Evolutionary conservation across 805 yeast genomes (phyloP).

Genomic region (Wickerhamiella shivajii): DNA sequence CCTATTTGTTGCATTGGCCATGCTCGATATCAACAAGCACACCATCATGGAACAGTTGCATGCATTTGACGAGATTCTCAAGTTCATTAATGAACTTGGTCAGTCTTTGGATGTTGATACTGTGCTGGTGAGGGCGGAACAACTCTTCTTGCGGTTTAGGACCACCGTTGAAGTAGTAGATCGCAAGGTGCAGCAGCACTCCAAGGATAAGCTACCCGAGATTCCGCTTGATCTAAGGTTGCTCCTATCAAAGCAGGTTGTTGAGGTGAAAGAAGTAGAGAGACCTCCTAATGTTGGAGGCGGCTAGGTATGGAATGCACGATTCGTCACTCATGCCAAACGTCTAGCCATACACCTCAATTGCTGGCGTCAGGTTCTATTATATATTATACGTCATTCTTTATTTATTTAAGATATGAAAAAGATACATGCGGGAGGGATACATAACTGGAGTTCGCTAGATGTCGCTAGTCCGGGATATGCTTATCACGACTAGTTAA

Average conservation of each 20-base stretch:
- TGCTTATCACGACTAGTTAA: too few relatives aligned
- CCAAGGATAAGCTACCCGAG: conserved; percentile 14
- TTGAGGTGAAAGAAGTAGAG: conserved; percentile 47
- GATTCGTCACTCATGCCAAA: too few relatives aligned
- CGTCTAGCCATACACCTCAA: too few relatives aligned
- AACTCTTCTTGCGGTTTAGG: conserved; percentile 63
- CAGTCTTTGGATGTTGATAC: conserved; percentile 64
- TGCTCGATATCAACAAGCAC: conserved; percentile 74
- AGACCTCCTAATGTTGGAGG: conserved; percentile 26
- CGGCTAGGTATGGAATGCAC: conserved; percentile 21
- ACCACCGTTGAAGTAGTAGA: conserved; percentile 72
- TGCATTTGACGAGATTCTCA: conserved; percentile 81
- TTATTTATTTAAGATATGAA: too few relatives aligned
- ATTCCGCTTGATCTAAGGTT: conserved; percentile 40
- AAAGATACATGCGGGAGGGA: too few relatives aligned
- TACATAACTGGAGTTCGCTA: too few relatives aligned
- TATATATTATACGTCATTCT: too few relatives aligned
- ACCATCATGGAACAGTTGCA: conserved; percentile 58
- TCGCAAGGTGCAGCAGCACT: conserved; percentile 20
- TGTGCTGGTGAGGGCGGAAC: conserved; percentile 68
- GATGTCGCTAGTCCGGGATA: too few relatives aligned
- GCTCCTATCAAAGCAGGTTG: conserved; percentile 43
- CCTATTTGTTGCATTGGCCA: conserved; percentile 71
- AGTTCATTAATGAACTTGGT: conserved; percentile 81
- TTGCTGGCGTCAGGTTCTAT: too few relatives aligned